Base-by-base conservation (phyloP, 1,284 basidiomycete genomes). In the Boletellus dicymbophilus region DNA sequence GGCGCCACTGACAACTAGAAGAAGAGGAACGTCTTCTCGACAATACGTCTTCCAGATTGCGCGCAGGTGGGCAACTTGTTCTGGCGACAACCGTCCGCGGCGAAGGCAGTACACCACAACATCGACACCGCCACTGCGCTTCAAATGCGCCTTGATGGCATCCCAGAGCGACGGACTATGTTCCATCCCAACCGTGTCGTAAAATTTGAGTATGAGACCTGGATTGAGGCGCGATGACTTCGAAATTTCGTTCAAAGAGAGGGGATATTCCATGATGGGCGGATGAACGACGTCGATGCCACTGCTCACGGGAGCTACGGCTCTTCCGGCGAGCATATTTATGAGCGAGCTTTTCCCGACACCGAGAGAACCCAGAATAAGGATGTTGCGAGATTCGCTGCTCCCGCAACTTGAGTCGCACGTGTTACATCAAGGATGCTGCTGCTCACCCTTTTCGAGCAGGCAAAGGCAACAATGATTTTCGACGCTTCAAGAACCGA, bases 271-370 rank as follows among this genome's bases (percentile, higher is more conserved):
- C 40, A 59, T 37, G 44, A 65, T 39, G 39, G 41, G 23, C 5
- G 43, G 36, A 37, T 63, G 62, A 11, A 38, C 58, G 21, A 66
- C 54, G 18, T 44, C 52, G 23, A 66, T 53, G 45, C 27, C 43
- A 33, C 37, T 47, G 52, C 62, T 58, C 31, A 61, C 60, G 7
- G 53, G 62, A 6, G 61, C 56, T 33, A 63, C 59, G 1, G 37
- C 8, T 23, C 20, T 51, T 23, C 63, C 63, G 49, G 57, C 31
- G 6, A 67, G 49, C 52, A 63, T 57, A 44, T 63, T 67, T 21
- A 66, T 43, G 36, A 67, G 53, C 34, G 65, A 62, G 53, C 61
- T 60, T 46, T 67, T 65, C 15, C 65, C 61, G 18, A 63, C 52
- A 18, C 63, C 65, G 20, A 63, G 56, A 11, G 63, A 62, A 9